These are phyloP conservation scores for Pichia sp. DNA, from an alignment of 1,139 yeast genomes.

Conservation along the genomic window DNA sequence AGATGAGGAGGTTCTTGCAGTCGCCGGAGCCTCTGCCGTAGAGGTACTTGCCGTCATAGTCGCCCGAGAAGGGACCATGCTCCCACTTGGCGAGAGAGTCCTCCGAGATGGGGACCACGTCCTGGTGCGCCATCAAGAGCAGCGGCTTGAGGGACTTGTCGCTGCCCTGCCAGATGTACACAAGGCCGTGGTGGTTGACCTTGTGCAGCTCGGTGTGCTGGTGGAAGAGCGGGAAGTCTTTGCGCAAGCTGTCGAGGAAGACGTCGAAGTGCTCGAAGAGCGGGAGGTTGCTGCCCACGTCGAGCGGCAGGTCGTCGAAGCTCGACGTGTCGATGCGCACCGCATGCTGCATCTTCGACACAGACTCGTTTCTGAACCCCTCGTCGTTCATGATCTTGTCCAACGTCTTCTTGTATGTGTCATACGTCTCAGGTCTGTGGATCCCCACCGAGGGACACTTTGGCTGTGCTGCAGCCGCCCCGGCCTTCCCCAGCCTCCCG, in stretches of 20 bases:
- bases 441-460: constrained; percentile 26
- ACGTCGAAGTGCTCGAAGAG: constrained; percentile 40
- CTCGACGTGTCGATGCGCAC: constrained; percentile 44
- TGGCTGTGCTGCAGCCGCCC: background rate
- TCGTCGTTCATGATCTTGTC: constrained; percentile 31
- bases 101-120: constrained; percentile 46
- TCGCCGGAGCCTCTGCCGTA: constrained; percentile 48
- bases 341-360: constrained; percentile 39
- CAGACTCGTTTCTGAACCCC: constrained; percentile 37
- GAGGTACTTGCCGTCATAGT: constrained; percentile 38
- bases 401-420: constrained; percentile 17
- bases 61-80: constrained; percentile 42
- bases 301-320: constrained; percentile 38
- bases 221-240: constrained; percentile 58
- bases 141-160: constrained; percentile 39
- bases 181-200: constrained; percentile 63
- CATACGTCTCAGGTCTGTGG: constrained; percentile 26
- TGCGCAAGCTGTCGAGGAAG: constrained; percentile 53
- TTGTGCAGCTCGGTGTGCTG: constrained; percentile 45
- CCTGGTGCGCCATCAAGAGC: constrained; percentile 46
- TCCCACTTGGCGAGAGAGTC: constrained; percentile 42
- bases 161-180: constrained; percentile 63
- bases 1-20: constrained; percentile 43
- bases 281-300: constrained; percentile 34
- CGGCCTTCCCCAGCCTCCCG: background rate